Base-by-base conservation (phyloP, 106 monocot genomes). In the Dioscorea dumetorum region DNA sequence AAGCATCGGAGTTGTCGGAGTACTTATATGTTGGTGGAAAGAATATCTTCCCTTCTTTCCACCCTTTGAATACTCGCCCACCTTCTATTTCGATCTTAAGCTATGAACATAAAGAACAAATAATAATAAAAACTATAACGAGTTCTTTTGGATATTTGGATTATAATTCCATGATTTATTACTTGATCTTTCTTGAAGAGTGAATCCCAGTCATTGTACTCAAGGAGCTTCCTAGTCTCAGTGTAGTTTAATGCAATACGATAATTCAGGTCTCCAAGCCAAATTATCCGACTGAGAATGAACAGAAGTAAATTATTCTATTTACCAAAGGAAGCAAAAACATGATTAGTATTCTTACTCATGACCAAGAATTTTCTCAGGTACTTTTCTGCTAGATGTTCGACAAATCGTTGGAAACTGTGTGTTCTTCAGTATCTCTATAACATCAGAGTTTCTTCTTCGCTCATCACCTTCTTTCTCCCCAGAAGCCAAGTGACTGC, bases 1-100 rank as follows among this genome's bases (percentile, higher is more conserved):
- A 93, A 50, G 86, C 73, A 80, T 94, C 86, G 35, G 91, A 91
- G 49, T 91, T 91, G 66, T 52, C 65, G 12, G 87, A 91, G 66
- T 89, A 83, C 64, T 90, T 93, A 74, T 93, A 93, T 62, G 93
- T 93, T 24, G 93, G 93, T 74, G 88, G 88, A 76, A 94, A 94
- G 57, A 78, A 87, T 22, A 94, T 94, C 50, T 84, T 90, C 63
- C 94, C 94, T 72, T 94, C 94, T 28, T 77, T 84, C 90, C 94
- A 90, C 60, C 87, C 90, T 64, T 82, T 72, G 67, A 94, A 94
- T 22, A 90, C 87, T 66, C 94, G 59, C n/a, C 90, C 90, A 24
- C 80, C 81, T 73, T 94, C 82, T 82, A 84, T 80, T 84, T 91
- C 90, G 50, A 84, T 91, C 56, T 91, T 91, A 54, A 91, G 83